phyloP scores from a whole-genome alignment of 2,329 filamentous ascomycete genomes.

The Rutstroemia sp. region DNA sequence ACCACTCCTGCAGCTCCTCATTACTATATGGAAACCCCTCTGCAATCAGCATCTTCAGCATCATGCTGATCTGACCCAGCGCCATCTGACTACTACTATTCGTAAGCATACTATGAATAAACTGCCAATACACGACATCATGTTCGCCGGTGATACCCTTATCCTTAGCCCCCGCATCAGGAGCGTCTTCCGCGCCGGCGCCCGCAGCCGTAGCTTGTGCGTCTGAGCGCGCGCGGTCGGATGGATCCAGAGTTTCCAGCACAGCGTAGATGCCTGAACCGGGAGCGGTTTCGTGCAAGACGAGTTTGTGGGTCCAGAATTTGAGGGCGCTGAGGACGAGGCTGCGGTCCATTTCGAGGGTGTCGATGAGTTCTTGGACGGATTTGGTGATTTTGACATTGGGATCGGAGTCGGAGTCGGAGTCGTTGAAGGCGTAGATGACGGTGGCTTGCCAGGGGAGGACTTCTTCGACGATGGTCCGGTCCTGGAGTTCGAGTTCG shows the following conservation, averaged over 20 bases:
- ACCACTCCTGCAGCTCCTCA: conserved; percentile 77
- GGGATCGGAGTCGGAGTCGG: conserved; percentile 12
- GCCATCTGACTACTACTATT: conserved; percentile 80
- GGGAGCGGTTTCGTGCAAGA: conserved; percentile 49
- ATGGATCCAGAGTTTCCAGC: conserved; percentile 53
- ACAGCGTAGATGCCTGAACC: conserved; percentile 50
- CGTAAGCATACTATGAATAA: conserved; percentile 90
- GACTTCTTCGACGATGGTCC: conserved; percentile 63
- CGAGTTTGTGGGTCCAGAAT: conserved; percentile 64
- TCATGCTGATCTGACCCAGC: conserved; percentile 75
- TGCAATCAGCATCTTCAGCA: conserved; percentile 86
- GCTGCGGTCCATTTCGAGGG: conserved; percentile 66
- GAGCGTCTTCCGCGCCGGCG: conserved; percentile 16
- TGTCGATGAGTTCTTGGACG: conserved; percentile 44
- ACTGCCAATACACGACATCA: conserved; percentile 74
- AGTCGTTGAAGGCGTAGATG: conserved; percentile 73
- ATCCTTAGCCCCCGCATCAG: conserved; percentile 30
- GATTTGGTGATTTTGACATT: conserved; percentile 30
- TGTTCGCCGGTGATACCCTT: conserved; percentile 59
- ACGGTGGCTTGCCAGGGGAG: conserved; percentile 82
- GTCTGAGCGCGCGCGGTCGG: conserved; percentile 28
- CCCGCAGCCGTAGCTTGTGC: conserved; percentile 22
- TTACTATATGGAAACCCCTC: conserved; percentile 86
- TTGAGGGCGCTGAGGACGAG: conserved; percentile 58
- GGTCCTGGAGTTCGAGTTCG: conserved; percentile 75